Evolutionary conservation across 83 land plant genomes (phyloP), one percentile per base, ranked within the genome.

Genomic region (Picea abies): DNA sequence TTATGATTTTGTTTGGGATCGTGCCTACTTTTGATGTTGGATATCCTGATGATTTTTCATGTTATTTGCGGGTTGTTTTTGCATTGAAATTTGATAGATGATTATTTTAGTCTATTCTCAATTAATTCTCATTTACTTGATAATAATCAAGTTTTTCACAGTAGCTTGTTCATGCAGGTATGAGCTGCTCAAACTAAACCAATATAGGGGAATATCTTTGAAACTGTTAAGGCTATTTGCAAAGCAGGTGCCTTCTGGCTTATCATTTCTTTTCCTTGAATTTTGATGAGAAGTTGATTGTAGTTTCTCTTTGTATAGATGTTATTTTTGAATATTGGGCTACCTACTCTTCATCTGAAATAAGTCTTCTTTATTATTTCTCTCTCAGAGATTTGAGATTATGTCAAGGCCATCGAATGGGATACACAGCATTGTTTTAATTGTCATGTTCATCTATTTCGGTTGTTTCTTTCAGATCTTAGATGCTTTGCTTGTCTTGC

Each of bases 181-280:
- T 89, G 97, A 96, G 73, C 92, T 96, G 62, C 87, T 96, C 64
- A 93, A 90, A 83, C 80, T 86, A 63, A 94, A 96, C 82, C 80
- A 88, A 4, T 90, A 88, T 73, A 91, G 90, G 86, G 99, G 99
- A 10, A 80, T 96, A 60, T 89, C 94, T 49, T 83, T 94, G 83
- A 87, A 90, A 84, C 84, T 90, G 69, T 88, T 96, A 37, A 95
- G 93, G 60, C 39, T 86, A 61, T 94, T 94, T 83, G 87, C 96
- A 14, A 93, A 90, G 65, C 99, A 96, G 99, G 99, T 94, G 60
- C 14, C 25, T 25, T 69, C 47, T 71, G 82, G 12, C 14, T 35
- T 73, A 73, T 73, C 15, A 20, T 44, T 44, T 1, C 7, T 11
- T 32, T 70, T 19, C 17, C 41, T 16, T 35, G 12, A 70, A 70